Evolutionary conservation across 306 rosid genomes (phyloP).

Genomic region (Vigna nakashimae): DNA sequence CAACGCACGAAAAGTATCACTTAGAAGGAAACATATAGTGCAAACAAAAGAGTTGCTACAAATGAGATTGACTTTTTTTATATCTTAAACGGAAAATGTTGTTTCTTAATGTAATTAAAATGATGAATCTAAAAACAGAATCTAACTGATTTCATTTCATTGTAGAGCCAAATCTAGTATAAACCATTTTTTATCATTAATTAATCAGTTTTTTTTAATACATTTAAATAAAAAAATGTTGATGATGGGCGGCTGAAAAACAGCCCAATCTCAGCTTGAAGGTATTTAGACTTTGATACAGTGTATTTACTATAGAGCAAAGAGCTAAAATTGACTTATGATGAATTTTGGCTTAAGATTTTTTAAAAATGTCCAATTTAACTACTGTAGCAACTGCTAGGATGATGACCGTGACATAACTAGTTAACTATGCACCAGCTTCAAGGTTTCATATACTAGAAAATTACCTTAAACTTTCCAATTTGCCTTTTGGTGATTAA

Average conservation of each 20-base stretch:
- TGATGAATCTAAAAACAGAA: conserved; percentile 36
- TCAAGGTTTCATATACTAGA: conserved; percentile 1
- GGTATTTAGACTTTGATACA: conserved; percentile 43
- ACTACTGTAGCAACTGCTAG: conserved; percentile 14
- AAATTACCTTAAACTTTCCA: conserved; percentile 1
- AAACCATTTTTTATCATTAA: conserved; percentile 11
- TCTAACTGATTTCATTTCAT: conserved; percentile 28
- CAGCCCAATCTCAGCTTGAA: conserved; percentile 45
- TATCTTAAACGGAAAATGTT: not conserved
- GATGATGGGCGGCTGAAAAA: conserved; percentile 36
- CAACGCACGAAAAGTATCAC: not conserved
- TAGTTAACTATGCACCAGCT: conserved; percentile 37
- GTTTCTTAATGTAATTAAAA: conserved; percentile 6
- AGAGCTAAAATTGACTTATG: conserved; percentile 48
- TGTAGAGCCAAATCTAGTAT: conserved; percentile 36
- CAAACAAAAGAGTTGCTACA: not conserved
- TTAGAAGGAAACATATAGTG: conserved; percentile 20
- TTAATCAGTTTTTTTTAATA: not conserved
- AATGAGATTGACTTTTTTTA: conserved; percentile 15
- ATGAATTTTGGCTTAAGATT: not conserved
- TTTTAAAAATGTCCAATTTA: not conserved
- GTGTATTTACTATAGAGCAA: conserved; percentile 38
- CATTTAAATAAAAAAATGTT: not conserved
- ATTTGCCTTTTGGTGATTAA: conserved; percentile 35
- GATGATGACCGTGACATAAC: conserved; percentile 44